Evolutionary conservation across 1,284 basidiomycete species (phyloP), one percentile per base, ranked within the genome.

Genomic region (Neonothopanus nambi): DNA sequence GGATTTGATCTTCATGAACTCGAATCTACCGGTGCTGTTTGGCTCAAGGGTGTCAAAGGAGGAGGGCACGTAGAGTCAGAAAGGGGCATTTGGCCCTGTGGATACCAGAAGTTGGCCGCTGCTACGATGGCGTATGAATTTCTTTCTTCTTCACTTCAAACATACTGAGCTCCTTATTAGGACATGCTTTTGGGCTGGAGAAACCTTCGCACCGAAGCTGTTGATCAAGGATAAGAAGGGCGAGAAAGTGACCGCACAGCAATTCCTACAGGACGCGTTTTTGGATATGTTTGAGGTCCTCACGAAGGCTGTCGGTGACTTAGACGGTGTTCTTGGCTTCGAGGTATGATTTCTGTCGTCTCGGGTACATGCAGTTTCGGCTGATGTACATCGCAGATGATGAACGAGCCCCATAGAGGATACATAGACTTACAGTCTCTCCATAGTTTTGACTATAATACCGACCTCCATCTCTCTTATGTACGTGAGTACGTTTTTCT

Each of bases 401-500:
- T 98, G 82, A 99, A 99, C 64, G 96, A 99, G 70, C 96, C 96
- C 0, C 95, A 99, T 71, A 80, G 89, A 63, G 97, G 96, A 21
- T 97, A 95, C 65, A 85, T 97, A 56, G 84, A 89, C 53, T 74
- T 96, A 3, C 77, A 84, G 38, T 93, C 92, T 3, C 80, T 98
- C 48, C 86, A 98, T 63, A 75, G 76, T 28, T 98, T 93, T 73
- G 87, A 98, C 69, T 95, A 97, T 70, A 94, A 93, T 59, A 97
- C 95, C 9, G 95, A 98, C 65, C 80, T 99, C 5, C 94, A 98
- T 63, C 80, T 98, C 24, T 85, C 87, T 13, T 78, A 87, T 66
- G 85, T 89, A 64, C 92, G 89, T 91, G 63, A 72, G 87, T 80
- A 21, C 11, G 4, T 24, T 39, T 33, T 37, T 51, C 18, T 20